Base-by-base conservation (phyloP, 2,329 filamentous ascomycete genomes). In the Alternaria sp. region DNA sequence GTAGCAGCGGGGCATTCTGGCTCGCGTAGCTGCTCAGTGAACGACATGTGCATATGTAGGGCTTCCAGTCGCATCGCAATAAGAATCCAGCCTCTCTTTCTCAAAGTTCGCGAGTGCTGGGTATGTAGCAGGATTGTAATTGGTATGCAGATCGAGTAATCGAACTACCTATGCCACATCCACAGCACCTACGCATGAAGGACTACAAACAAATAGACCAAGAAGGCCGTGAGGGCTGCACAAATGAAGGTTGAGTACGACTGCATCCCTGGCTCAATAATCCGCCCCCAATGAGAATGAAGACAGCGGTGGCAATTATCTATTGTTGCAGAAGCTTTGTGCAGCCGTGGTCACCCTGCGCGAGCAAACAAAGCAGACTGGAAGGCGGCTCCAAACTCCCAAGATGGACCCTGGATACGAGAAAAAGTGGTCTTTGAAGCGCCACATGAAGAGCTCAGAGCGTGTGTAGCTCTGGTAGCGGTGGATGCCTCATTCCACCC, bases 151-250 rank as follows among this genome's bases (percentile, higher is more conserved):
- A 4, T 15, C 1, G 4, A n/a, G 13, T 9, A 1, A 9, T n/a
- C 15, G 4, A 4, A 36, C 15, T n/a, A 36, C 15, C 32, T 36
- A 5, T 36, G 15, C 32, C 4, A 5, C 32, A n/a, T 36, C 4
- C 15, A 36, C 32, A 36, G 32, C 32, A 36, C 32, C 32, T 0
- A 36, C 32, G 1, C 32, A 0, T 1, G 5, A 1, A n/a, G 0
- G 3, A 36, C 32, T 5, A 36, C 7, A n/a, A 9, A 36, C 4
- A n/a, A 0, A 5, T 9, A n/a, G 3, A 36, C 1, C 0, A 36
- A 5, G 4, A 36, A 36, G 32, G 0, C 32, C 15, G 0, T 36
- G 15, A 9, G 7, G 4, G 4, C 32, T 36, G 32, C 32, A 36
- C 32, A 36, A n/a, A 36, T 3, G 15, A 0, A 9, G 2, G 4